Percentiles rank a stretch among this genome's conserved stretches.
Evolutionary conservation across 106 monocot species (phyloP).

Genomic region (Dendrobium chrysotoxum): DNA sequence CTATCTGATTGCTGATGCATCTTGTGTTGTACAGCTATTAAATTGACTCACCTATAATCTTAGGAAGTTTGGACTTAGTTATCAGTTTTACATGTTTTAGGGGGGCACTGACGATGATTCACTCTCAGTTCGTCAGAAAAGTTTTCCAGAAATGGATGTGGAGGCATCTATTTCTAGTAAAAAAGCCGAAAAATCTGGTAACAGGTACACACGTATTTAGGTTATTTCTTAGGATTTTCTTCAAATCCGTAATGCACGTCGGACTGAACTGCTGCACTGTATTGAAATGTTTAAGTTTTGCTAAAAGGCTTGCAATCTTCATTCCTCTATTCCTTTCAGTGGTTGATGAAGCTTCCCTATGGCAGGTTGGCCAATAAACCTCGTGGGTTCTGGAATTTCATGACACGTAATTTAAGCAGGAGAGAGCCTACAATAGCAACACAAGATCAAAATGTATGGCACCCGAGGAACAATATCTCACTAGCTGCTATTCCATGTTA

Average conservation of each 20-base stretch:
- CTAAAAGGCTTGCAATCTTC: neutral
- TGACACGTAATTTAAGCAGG: constrained; percentile 43
- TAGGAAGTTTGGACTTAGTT: neutral
- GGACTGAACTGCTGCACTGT: neutral
- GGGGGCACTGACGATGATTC: constrained; percentile 31
- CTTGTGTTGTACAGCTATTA: neutral
- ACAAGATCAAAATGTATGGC: constrained; percentile 41
- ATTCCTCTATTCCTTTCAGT: neutral
- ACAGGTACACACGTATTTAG: constrained; percentile 35
- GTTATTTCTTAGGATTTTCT: constrained; percentile 2
- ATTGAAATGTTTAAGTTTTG: neutral
- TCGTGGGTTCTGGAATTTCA: constrained; percentile 68
- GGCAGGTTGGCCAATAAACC: constrained; percentile 29
- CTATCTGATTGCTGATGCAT: neutral
- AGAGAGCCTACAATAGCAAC: constrained; percentile 23
- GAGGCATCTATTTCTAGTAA: constrained; percentile 18
- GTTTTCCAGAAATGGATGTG: constrained; percentile 13
- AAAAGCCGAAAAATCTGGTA: constrained; percentile 17
- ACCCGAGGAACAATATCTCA: neutral
- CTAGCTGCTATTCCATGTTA: neutral
- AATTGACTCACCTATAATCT: neutral
- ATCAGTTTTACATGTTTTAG: constrained; percentile 13
- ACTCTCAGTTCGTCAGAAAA: constrained; percentile 19
- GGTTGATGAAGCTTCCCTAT: constrained; percentile 13
- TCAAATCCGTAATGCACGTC: neutral